Evolutionary conservation across 2,329 filamentous ascomycete genomes (phyloP).

Genomic region (Dactylellina cionopaga): DNA sequence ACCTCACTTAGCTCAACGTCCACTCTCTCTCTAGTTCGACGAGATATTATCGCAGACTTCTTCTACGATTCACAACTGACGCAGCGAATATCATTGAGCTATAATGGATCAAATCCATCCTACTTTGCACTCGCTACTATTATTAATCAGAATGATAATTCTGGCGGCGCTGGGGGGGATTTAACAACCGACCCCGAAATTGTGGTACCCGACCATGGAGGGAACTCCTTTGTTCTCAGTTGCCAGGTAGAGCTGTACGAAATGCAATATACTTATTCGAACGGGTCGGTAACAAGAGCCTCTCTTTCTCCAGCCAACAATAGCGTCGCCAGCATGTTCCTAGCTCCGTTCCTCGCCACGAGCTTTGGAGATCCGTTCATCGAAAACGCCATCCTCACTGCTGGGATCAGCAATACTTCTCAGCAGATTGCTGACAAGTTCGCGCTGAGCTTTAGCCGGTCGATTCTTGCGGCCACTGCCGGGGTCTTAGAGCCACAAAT

Average conservation of each 20-base stretch:
- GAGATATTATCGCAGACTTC: background rate
- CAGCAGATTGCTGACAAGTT: constrained; percentile 12
- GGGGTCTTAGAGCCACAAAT: constrained; percentile 7
- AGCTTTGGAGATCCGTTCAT: background rate
- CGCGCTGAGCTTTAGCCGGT: constrained; percentile 4
- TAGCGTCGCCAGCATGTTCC: background rate
- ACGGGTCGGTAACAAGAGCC: constrained; percentile 2
- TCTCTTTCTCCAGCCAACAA: constrained; percentile 3
- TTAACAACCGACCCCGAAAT: constrained; percentile 27
- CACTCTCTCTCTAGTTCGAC: background rate
- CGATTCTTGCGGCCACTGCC: background rate
- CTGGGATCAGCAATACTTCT: constrained; percentile 17
- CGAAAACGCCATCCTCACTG: background rate
- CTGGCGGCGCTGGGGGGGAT: constrained; percentile 2
- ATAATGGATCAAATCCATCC: constrained; percentile 27
- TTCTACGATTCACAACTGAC: background rate
- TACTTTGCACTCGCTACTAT: constrained; percentile 36
- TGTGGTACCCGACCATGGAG: constrained; percentile 19
- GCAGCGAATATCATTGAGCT: background rate
- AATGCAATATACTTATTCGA: constrained; percentile 50
- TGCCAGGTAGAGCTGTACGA: constrained; percentile 56
- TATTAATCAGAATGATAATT: constrained; percentile 7
- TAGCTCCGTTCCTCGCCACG: background rate
- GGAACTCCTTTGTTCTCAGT: constrained; percentile 48
- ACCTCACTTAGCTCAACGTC: background rate